Conservation (phyloP, 306 rosid genomes). For the Castanea sativa region DNA sequence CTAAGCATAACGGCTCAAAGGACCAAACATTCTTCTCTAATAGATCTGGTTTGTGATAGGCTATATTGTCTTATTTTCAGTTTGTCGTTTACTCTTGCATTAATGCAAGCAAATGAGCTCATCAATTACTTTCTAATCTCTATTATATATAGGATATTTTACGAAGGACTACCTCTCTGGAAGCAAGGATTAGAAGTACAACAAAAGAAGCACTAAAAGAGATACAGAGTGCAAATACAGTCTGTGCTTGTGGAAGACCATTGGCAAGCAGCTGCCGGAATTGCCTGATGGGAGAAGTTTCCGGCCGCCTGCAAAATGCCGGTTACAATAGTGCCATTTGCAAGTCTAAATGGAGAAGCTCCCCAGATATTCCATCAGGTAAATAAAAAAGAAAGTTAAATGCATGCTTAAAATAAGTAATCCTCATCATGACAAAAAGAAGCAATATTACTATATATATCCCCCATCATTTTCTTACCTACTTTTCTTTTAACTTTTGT, state of each 20-base stretch:
- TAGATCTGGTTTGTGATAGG: too few relatives aligned
- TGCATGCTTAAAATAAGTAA: too few relatives aligned
- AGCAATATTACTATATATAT: too few relatives aligned
- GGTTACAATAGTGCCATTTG: slow-evolving; percentile 68
- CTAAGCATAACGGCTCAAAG: too few relatives aligned
- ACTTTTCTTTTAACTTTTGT: too few relatives aligned
- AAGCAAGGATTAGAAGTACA: slow-evolving; percentile 53
- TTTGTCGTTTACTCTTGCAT: too few relatives aligned
- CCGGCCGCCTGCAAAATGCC: slow-evolving; percentile 40
- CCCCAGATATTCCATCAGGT: slow-evolving; percentile 69
- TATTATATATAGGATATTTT: slow-evolving; percentile 38
- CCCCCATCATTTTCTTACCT: too few relatives aligned
- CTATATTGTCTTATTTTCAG: too few relatives aligned
- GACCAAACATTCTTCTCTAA: too few relatives aligned
- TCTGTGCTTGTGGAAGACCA: slow-evolving; percentile 56
- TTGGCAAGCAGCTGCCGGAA: slow-evolving; percentile 38
- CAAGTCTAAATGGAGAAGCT: slow-evolving; percentile 71
- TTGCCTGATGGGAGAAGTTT: slow-evolving; percentile 63
- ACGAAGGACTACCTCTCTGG: slow-evolving; percentile 48
- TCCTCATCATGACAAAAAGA: too few relatives aligned
- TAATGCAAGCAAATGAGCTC: too few relatives aligned
- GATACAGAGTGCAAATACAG: slow-evolving; percentile 21
- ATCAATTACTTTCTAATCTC: not conserved
- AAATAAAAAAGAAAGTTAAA: not conserved
- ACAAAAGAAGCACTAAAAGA: slow-evolving; percentile 52